These are phyloP conservation scores for Leccinum pseudoinsigne DNA, from an alignment of 1,284 basidiomycete species.

Conservation along the genomic window DNA sequence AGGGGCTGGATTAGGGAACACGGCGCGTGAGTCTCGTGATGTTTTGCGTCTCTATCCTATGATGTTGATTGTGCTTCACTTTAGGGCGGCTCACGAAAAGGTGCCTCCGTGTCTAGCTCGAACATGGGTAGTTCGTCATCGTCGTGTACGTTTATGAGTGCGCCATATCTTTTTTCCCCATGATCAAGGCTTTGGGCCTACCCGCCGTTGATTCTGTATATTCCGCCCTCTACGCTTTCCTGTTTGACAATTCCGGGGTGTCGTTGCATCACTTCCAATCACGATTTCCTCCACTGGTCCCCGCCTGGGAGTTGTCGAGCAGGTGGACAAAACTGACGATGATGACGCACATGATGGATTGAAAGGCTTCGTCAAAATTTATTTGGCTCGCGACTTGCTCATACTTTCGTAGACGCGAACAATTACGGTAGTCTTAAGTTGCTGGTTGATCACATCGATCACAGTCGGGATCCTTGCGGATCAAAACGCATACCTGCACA, in stretches of 20 bases:
- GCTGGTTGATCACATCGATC: no score
- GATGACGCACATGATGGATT: not conserved
- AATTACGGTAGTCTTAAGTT: not conserved
- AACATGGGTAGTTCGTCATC: not conserved
- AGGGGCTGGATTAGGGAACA: not conserved
- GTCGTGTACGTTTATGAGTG: no score
- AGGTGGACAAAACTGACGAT: not conserved
- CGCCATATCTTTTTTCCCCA: not conserved
- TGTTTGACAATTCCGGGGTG: not conserved
- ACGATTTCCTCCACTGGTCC: not conserved
- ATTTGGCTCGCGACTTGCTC: not conserved
- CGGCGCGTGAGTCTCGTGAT: not conserved
- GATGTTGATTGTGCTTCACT: not conserved
- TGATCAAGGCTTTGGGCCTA: not conserved
- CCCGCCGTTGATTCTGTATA: not conserved
- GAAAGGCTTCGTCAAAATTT: not conserved
- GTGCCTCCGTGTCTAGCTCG: not conserved
- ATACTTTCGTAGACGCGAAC: not conserved
- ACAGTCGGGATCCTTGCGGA: no score
- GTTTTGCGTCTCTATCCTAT: not conserved
- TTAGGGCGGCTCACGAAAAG: not conserved
- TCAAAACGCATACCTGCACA: not conserved
- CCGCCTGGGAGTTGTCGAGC: not conserved
- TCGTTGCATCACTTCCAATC: not conserved
- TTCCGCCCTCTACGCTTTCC: not conserved